Percentiles rank a stretch among this genome's conserved stretches.
Conservation (phyloP, 768 basidiomycete genomes). For the Boletus edulis region DNA sequence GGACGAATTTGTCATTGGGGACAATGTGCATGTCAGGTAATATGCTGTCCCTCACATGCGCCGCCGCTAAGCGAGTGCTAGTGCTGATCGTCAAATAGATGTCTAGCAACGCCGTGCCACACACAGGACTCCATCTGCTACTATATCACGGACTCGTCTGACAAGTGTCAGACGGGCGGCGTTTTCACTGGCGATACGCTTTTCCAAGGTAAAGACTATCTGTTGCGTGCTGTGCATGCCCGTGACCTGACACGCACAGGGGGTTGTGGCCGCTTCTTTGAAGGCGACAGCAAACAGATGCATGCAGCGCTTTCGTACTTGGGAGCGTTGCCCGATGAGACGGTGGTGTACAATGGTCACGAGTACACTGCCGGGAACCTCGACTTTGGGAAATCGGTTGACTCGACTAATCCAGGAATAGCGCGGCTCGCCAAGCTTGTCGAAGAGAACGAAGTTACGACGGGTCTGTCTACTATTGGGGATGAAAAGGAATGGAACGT, state of each 20-base stretch:
- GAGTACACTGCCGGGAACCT: conserved; percentile 82
- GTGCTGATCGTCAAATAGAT: conserved; percentile 41
- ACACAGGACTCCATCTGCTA: conserved; percentile 97
- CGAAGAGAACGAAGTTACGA: conserved; percentile 58
- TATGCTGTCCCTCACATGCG: conserved; percentile 11
- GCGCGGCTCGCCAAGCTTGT: conserved; percentile 57
- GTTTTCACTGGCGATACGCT: conserved; percentile 97
- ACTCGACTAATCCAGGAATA: conserved; percentile 62
- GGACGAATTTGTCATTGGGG: conserved; percentile 74
- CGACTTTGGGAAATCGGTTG: conserved; percentile 65
- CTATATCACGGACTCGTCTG: conserved; percentile 55
- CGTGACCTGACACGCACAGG: conserved; percentile 32
- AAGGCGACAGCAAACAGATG: conserved; percentile 82
- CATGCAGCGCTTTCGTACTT: conserved; percentile 66
- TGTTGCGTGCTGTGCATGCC: neutral
- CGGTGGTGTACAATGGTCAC: conserved; percentile 85
- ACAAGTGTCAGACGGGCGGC: conserved; percentile 54
- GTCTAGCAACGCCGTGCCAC: conserved; percentile 88
- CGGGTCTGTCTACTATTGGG: conserved; percentile 83
- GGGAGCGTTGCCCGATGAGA: conserved; percentile 71
- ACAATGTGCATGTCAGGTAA: conserved; percentile 62
- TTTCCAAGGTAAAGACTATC: conserved; percentile 46
- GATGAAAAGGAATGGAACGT: conserved; percentile 96
- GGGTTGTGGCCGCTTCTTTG: conserved; percentile 95
- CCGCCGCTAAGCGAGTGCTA: neutral